Percentiles rank a stretch among this genome's conserved stretches.
Conservation (phyloP, 2,329 filamentous ascomycete genomes). For the Colletotrichum sp. region DNA sequence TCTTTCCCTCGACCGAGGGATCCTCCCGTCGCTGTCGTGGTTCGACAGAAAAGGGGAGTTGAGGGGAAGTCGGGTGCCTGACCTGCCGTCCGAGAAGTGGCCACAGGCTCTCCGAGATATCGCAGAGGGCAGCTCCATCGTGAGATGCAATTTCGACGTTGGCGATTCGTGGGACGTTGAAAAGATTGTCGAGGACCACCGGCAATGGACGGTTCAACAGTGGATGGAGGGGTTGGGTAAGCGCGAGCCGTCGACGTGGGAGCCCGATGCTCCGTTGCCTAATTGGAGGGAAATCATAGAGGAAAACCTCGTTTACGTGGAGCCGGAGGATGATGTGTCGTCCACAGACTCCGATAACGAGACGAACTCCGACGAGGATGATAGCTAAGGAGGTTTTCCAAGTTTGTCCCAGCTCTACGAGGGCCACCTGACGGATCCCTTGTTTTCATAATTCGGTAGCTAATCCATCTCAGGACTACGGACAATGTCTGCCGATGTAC, state of each 20-base stretch:
- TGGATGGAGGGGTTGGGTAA: not conserved
- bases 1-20: not conserved
- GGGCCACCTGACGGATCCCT: not conserved
- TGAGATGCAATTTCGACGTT: not conserved
- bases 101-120: not conserved
- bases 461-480: not conserved
- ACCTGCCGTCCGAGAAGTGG: too few species aligned
- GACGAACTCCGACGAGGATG: not conserved
- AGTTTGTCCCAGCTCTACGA: not conserved
- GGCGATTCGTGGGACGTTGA: not conserved
- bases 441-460: not conserved
- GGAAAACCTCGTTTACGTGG: not conserved
- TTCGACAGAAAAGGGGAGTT: not conserved
- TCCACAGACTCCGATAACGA: not conserved
- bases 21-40: not conserved
- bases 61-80: too few species aligned
- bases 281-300: not conserved
- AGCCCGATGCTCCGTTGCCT: not conserved
- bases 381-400: not conserved
- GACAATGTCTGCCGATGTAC: rapidly evolving
- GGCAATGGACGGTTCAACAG: rapidly evolving
- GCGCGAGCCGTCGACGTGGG: rapidly evolving
- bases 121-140: not conserved
- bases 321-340: not conserved
- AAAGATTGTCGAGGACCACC: not conserved